A percentile compares a stretch with the other conserved stretches of the same genome.
Conservation (phyloP, 129 eudicot genomes). For the Lactuca sativa region DNA sequence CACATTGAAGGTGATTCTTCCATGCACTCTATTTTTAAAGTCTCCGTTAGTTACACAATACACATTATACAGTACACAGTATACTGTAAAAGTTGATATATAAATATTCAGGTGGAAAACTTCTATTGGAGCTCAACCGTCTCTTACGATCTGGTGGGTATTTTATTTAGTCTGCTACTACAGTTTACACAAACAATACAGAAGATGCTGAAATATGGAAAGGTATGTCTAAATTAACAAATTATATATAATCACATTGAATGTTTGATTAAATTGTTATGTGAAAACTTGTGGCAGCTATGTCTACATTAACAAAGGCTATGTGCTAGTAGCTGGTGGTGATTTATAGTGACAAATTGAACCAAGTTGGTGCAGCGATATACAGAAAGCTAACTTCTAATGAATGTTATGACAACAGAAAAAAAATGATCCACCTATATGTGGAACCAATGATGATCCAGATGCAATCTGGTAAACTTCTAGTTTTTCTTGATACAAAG, state of each 20-base stretch:
- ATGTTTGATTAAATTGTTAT: background rate
- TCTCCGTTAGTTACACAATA: too few relatives aligned
- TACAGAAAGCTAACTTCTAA: conserved; percentile 32
- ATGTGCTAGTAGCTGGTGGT: conserved; percentile 53
- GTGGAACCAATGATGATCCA: conserved; percentile 33
- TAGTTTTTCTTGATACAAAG: background rate
- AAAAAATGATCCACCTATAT: conserved; percentile 25
- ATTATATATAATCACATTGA: background rate
- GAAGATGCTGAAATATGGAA: conserved; percentile 58
- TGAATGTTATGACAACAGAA: conserved; percentile 30
- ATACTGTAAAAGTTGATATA: too few relatives aligned
- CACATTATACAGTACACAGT: too few relatives aligned
- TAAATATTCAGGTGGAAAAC: conserved; percentile 54
- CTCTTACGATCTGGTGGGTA: conserved; percentile 59
- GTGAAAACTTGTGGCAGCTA: too few relatives aligned
- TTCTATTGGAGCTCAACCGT: conserved; percentile 59
- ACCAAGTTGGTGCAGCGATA: conserved; percentile 44
- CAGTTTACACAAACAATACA: conserved; percentile 45
- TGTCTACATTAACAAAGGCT: conserved; percentile 49
- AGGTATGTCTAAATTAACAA: conserved; percentile 29
- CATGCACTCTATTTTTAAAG: too few relatives aligned
- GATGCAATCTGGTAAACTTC: conserved; percentile 32
- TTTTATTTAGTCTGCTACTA: conserved; percentile 70
- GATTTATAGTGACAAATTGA: conserved; percentile 38
- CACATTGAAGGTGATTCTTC: too few relatives aligned